Evolutionary conservation across 169 alveolate genomes (phyloP).

Genomic region (Fabrea salina): DNA sequence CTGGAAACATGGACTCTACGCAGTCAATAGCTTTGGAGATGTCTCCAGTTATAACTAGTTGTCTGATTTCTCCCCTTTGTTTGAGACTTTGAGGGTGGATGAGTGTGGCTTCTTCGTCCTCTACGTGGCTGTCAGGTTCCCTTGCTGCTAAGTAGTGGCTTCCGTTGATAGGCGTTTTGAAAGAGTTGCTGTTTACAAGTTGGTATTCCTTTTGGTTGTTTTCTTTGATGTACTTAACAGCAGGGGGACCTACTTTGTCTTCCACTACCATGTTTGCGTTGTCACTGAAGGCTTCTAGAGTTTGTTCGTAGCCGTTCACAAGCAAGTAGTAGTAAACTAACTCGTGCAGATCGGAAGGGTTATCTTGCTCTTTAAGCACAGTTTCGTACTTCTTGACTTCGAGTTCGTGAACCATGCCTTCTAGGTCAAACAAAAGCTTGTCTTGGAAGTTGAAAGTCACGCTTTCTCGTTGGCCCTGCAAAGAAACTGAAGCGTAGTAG

Average conservation of each 20-base stretch:
- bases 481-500: not conserved
- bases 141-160: no score
- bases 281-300: constrained; percentile 22
- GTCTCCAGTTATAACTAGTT: not conserved
- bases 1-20: not conserved
- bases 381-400: not conserved
- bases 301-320: constrained; percentile 39
- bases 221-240: no score
- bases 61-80: not conserved
- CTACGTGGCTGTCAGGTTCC: no score
- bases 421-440: constrained; percentile 24
- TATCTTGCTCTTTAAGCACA: not conserved
- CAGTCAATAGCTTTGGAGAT: not conserved
- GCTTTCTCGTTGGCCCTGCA: not conserved
- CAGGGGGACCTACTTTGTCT: no score
- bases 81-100: no score
- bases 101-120: no score
- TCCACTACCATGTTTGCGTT: no score
- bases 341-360: not conserved
- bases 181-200: no score
- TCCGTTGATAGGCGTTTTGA: no score
- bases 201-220: no score
- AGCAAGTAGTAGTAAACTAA: constrained; percentile 33
- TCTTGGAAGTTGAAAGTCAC: constrained; percentile 23
- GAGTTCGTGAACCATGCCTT: not conserved